Conservation (phyloP, 2,329 filamentous ascomycete species). For the Sporothrix variecibatus region DNA sequence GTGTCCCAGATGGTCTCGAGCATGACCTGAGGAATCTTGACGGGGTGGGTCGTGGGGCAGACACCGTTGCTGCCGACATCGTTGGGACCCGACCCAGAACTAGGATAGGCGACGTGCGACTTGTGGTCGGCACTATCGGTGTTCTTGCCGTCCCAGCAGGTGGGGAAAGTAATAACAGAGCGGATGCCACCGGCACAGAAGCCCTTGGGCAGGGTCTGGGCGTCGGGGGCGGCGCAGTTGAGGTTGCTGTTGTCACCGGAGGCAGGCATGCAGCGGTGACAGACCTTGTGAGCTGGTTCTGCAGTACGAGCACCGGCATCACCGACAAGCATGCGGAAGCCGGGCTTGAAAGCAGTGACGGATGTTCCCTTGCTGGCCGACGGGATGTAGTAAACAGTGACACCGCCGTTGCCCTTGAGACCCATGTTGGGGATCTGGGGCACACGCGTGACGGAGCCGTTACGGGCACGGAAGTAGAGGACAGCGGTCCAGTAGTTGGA, state of each 20-base stretch:
- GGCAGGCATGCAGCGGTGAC: conserved; percentile 45
- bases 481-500: conserved; percentile 53
- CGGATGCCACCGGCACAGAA: conserved; percentile 38
- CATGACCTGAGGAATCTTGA: conserved; percentile 53
- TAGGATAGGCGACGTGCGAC: conserved; percentile 40
- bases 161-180: conserved; percentile 49
- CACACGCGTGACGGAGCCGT: conserved; percentile 47
- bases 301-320: conserved; percentile 46
- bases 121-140: conserved; percentile 48
- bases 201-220: conserved; percentile 52
- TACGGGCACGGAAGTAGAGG: conserved; percentile 48
- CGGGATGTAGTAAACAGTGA: conserved; percentile 50
- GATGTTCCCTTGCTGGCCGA: conserved; percentile 36
- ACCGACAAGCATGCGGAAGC: conserved; percentile 51
- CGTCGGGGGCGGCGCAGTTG: conserved; percentile 52
- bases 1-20: conserved; percentile 53
- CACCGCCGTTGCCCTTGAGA: conserved; percentile 48
- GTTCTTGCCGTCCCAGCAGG: conserved; percentile 51
- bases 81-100: conserved; percentile 38
- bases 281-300: conserved; percentile 47
- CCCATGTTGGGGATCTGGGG: conserved; percentile 48
- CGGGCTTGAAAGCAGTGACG: conserved; percentile 46
- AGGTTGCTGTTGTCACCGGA: conserved; percentile 49
- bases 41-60: conserved; percentile 49
- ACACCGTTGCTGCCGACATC: conserved; percentile 47